These are phyloP conservation scores for Coleophoma cylindrospora DNA, from an alignment of 2,329 filamentous ascomycete genomes.

Conservation along the genomic window DNA sequence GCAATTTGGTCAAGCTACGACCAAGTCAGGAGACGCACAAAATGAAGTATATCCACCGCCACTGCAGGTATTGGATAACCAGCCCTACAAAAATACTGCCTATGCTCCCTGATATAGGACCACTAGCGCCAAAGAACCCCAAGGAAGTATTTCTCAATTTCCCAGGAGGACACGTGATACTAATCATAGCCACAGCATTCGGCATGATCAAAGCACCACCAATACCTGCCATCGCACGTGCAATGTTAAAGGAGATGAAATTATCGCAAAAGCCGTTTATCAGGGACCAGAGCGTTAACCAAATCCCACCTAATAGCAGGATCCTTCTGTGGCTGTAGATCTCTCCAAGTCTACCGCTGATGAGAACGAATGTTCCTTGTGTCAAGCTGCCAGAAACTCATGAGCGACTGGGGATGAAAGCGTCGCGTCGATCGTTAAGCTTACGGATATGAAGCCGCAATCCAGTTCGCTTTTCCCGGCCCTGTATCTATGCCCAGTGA, in stretches of 20 bases:
- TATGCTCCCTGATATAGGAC: conserved; percentile 37
- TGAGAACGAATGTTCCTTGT: conserved; percentile 44
- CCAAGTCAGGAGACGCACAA: conserved; percentile 1
- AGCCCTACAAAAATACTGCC: conserved; percentile 33
- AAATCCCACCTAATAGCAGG: conserved; percentile 34
- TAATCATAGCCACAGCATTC: conserved; percentile 44
- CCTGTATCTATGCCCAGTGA: not conserved
- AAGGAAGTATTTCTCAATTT: conserved; percentile 35
- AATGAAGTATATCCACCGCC: conserved; percentile 29
- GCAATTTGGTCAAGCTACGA: no score
- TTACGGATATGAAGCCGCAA: conserved; percentile 3
- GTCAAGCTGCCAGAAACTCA: conserved; percentile 34
- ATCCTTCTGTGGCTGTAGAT: conserved; percentile 44
- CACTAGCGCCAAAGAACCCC: conserved; percentile 38
- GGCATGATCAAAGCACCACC: conserved; percentile 45
- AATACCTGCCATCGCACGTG: conserved; percentile 41
- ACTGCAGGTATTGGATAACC: conserved; percentile 28
- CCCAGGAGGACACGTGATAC: conserved; percentile 41
- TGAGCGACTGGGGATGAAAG: not conserved
- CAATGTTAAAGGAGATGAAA: conserved; percentile 35
- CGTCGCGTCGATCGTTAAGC: not conserved
- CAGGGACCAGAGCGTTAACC: conserved; percentile 38
- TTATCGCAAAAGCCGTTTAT: conserved; percentile 37
- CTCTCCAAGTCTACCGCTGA: conserved; percentile 42
- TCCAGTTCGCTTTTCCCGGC: conserved; percentile 2